These are phyloP conservation scores for Citrus sp. DNA, from an alignment of 345 rosid species.

Conservation along the genomic window DNA sequence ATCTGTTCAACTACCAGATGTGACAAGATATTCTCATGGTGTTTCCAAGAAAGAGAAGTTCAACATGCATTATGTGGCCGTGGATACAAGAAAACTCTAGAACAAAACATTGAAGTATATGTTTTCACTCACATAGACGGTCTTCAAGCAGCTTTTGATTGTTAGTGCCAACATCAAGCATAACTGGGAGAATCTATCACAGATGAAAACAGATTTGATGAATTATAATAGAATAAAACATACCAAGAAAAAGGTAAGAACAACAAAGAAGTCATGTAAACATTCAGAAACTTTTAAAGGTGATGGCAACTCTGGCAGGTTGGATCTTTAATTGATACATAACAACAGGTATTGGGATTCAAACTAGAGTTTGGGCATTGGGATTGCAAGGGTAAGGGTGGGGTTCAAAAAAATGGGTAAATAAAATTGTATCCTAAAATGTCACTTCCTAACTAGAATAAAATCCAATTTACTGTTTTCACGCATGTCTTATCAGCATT, in stretches of 20 bases:
- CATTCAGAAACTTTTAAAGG: not conserved
- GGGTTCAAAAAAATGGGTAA: not conserved
- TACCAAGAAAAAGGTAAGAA: not conserved
- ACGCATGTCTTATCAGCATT: not conserved
- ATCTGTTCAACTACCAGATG: conserved; percentile 42
- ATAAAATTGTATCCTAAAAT: not conserved
- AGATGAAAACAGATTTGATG: conserved; percentile 14
- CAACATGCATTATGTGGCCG: conserved; percentile 8
- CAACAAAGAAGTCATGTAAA: not conserved
- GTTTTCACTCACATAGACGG: conserved; percentile 68
- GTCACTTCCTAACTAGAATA: not conserved
- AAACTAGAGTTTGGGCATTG: not conserved
- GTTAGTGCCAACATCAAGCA: conserved; percentile 96
- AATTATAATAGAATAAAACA: conserved; percentile 5
- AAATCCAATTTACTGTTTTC: not conserved
- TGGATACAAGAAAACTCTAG: not conserved
- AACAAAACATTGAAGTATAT: not conserved
- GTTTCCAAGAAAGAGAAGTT: conserved; percentile 8
- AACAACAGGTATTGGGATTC: not conserved
- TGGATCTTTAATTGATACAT: not conserved
- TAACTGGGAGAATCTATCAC: conserved; percentile 80
- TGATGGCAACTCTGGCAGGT: not conserved
- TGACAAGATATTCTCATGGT: conserved; percentile 17
- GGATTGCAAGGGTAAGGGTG: not conserved
- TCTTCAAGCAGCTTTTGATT: conserved; percentile 85